phyloP scores from a whole-genome alignment of 2,329 filamentous ascomycete species.

The Penicillium aurantiogriseum region DNA sequence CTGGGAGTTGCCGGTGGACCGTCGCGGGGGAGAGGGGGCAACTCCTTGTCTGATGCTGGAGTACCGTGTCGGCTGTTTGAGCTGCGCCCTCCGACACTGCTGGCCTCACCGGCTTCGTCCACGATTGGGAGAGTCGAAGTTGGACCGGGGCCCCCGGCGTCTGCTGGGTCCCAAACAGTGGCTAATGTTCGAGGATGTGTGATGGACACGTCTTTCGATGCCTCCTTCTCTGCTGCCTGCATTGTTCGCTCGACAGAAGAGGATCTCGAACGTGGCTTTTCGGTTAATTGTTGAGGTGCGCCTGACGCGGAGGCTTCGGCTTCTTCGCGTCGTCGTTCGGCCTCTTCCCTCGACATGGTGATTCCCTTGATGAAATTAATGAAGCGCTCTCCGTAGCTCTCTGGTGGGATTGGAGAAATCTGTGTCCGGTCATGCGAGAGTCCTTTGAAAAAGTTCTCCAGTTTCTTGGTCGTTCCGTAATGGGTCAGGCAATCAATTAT shows the following conservation, averaged over 20 bases:
- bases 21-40: conserved; percentile 28
- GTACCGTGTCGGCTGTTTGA: conserved; percentile 46
- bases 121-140: conserved; percentile 73
- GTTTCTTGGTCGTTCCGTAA: conserved; percentile 90
- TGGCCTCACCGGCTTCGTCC: conserved; percentile 80
- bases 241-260: conserved; percentile 55
- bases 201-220: conserved; percentile 60
- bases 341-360: conserved; percentile 87
- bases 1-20: conserved; percentile 13
- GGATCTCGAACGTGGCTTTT: conserved; percentile 27
- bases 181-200: conserved; percentile 62
- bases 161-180: conserved; percentile 57
- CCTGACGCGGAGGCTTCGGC: conserved; percentile 25
- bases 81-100: conserved; percentile 62
- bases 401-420: conserved; percentile 88
- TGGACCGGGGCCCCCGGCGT: conserved; percentile 53
- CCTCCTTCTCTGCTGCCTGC: conserved; percentile 60
- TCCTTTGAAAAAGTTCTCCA: conserved; percentile 97
- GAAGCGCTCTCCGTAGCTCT: conserved; percentile 90
- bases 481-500: conserved; percentile 98
- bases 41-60: conserved; percentile 30
- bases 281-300: conserved; percentile 26
- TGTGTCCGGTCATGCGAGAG: conserved; percentile 77
- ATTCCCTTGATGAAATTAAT: conserved; percentile 86
- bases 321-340: conserved; percentile 51